These are phyloP conservation scores for Exophiala dermatitidis DNA, from an alignment of 2,329 filamentous ascomycete species.

Conservation along the genomic window DNA sequence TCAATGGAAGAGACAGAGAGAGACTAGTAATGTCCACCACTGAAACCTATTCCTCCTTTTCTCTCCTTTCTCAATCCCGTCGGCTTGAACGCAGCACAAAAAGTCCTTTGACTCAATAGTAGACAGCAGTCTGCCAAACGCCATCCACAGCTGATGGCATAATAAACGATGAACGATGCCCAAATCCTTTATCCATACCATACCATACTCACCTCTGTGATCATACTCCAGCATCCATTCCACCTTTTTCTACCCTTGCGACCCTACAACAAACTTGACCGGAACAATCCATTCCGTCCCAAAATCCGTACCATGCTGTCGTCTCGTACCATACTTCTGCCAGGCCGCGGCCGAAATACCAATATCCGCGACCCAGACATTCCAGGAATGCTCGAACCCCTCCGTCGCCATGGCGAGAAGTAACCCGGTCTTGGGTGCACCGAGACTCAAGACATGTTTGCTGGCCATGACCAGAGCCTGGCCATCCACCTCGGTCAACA, in stretches of 20 bases:
- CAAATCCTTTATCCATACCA: not conserved
- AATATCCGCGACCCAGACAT: constrained; percentile 77
- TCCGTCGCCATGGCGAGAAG: constrained; percentile 65
- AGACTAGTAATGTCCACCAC: too few relatives aligned
- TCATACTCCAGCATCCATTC: not conserved
- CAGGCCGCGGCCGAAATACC: constrained; percentile 44
- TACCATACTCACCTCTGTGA: not conserved
- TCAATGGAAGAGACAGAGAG: too few relatives aligned
- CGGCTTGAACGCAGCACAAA: constrained; percentile 19
- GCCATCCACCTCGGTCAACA: constrained; percentile 58
- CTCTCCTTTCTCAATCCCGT: not conserved
- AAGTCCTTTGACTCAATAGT: too few relatives aligned
- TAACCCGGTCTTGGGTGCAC: constrained; percentile 77
- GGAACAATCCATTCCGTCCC: constrained; percentile 75
- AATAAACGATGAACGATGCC: too few relatives aligned
- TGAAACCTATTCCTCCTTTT: too few relatives aligned
- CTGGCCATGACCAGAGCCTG: constrained; percentile 72
- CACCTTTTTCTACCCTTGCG: not conserved
- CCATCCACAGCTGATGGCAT: not conserved
- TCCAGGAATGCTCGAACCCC: constrained; percentile 48
- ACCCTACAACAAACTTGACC: constrained; percentile 20
- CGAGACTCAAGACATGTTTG: constrained; percentile 75
- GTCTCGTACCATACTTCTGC: constrained; percentile 31
- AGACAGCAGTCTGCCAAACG: not conserved
- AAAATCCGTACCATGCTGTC: constrained; percentile 81